Percentiles rank a stretch among this genome's conserved stretches.
These are phyloP conservation scores for Oldenlandia corymbosa DNA, from an alignment of 257 asterid species.

Conservation along the genomic window DNA sequence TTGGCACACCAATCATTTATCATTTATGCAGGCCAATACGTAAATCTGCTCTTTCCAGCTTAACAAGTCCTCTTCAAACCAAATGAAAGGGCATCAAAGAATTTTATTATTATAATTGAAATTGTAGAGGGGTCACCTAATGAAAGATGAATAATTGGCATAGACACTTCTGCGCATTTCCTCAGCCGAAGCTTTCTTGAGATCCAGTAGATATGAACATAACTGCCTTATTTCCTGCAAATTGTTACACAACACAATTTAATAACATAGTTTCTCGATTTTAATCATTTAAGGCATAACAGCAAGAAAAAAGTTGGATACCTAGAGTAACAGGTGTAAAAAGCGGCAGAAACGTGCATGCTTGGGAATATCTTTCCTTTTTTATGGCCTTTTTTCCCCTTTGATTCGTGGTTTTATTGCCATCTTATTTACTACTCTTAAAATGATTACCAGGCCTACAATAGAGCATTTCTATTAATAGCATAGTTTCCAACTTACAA, in stretches of 20 bases:
- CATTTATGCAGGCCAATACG: background rate
- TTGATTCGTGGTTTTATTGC: too few relatives aligned
- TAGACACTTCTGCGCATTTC: slow-evolving; percentile 98
- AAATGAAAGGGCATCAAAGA: slow-evolving; percentile 1
- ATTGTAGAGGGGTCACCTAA: slow-evolving; percentile 57
- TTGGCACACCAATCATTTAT: too few relatives aligned
- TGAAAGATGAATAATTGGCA: slow-evolving; percentile 93
- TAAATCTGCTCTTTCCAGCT: background rate
- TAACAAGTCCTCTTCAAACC: background rate
- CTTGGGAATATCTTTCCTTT: too few relatives aligned
- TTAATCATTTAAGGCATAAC: background rate
- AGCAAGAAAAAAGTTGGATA: background rate
- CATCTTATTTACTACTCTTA: too few relatives aligned
- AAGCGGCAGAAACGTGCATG: too few relatives aligned
- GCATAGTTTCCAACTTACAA: too few relatives aligned
- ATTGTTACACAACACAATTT: slow-evolving; percentile 6
- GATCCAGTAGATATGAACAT: slow-evolving; percentile 85
- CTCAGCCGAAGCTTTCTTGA: slow-evolving; percentile 97
- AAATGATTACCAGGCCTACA: too few relatives aligned
- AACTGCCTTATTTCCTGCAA: slow-evolving; percentile 92
- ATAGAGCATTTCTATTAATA: too few relatives aligned
- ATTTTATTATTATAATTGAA: slow-evolving; percentile 3
- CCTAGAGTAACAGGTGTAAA: background rate
- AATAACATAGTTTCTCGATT: slow-evolving; percentile 8
- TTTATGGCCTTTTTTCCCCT: too few relatives aligned